Evolutionary conservation across 306 rosid genomes (phyloP), one percentile per base, ranked within the genome.

Genomic region (Corylus avellana): DNA sequence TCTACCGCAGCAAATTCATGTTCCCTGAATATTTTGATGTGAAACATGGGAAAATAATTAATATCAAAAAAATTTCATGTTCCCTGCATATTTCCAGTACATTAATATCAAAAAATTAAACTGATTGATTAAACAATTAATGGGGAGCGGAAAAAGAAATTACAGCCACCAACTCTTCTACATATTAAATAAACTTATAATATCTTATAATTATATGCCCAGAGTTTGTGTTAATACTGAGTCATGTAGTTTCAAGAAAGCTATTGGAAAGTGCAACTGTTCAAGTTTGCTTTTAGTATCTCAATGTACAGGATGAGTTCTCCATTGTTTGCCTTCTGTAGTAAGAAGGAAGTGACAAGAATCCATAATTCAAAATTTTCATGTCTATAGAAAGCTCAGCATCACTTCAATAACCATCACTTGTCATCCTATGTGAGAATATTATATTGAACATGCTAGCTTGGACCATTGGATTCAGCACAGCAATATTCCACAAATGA

Each of bases 1-100:
- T 92, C 96, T 72, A 81, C 84, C 37, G 92, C 91, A 75, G 81
- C 70, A 82, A 95, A 92, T 85, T 95, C 96, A 86, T 82, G 68
- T 73, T 91, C 91, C 88, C 98, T 95, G 90, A 78, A 82, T 29
- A 73, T 78, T 80, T 50, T 84, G 57, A 72, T 74, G 68, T 56
- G 64, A 56, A 81, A 78, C n/a, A 1, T 9, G n/a, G 10, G 8
- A 42, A 42, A 5, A 5, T 0, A 42, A 29, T 29, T 42, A 42
- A 42, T 4, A 29, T 29, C 32, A 29, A 29, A 29, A 29, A 29
- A 29, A 29, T 29, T 85, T 95, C 96, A 86, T 82, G 68, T 73
- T 91, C 91, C 88, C 98, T 95, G 90, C 80, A 82, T 29, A 73
- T 78, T 80, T 50, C 62, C 0, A 27, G 49, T 11, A 27, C 17